Evolutionary conservation across 495 filamentous ascomycete species (phyloP).

Genomic region (Pyrenula aspistea): DNA sequence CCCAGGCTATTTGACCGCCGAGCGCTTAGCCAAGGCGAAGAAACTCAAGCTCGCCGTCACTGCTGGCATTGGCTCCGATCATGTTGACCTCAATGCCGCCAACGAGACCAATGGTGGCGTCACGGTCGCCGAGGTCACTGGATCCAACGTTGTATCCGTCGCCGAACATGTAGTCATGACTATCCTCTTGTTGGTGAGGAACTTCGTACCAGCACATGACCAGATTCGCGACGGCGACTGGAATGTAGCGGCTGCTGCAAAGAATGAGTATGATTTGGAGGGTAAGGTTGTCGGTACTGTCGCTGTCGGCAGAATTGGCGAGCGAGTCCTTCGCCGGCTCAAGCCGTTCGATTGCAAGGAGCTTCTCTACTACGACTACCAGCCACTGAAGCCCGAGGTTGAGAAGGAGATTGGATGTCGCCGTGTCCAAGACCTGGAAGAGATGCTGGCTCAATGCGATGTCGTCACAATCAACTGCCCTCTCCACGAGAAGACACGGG

Average conservation of each 20-base stretch:
- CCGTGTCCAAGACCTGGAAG: slow-evolving; percentile 77
- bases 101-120: slow-evolving; percentile 98
- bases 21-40: slow-evolving; percentile 95
- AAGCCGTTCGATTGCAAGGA: slow-evolving; percentile 99
- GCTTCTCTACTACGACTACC: slow-evolving; percentile 98
- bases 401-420: slow-evolving; percentile 96
- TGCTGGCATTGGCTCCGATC: slow-evolving; percentile 95
- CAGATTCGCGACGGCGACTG: slow-evolving; percentile 79
- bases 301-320: slow-evolving; percentile 92
- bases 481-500: slow-evolving; percentile 91
- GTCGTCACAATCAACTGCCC: slow-evolving; percentile 99
- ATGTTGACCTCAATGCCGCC: slow-evolving; percentile 91
- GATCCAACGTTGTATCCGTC: slow-evolving; percentile 83
- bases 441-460: slow-evolving; percentile 91
- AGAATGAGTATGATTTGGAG: slow-evolving; percentile 97
- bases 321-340: slow-evolving; percentile 90
- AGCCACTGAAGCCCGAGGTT: slow-evolving; percentile 72
- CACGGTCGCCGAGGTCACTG: slow-evolving; percentile 94
- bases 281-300: slow-evolving; percentile 97
- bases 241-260: slow-evolving; percentile 91
- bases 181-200: slow-evolving; percentile 89
- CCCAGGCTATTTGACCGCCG: slow-evolving; percentile 92
- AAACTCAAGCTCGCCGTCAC: slow-evolving; percentile 96
- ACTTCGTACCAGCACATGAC: slow-evolving; percentile 97
- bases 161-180: slow-evolving; percentile 98